A percentile compares a stretch with the other conserved stretches of the same genome.
phyloP scores from a whole-genome alignment of 768 basidiomycete species.

The Podaxis mareebaensis region DNA sequence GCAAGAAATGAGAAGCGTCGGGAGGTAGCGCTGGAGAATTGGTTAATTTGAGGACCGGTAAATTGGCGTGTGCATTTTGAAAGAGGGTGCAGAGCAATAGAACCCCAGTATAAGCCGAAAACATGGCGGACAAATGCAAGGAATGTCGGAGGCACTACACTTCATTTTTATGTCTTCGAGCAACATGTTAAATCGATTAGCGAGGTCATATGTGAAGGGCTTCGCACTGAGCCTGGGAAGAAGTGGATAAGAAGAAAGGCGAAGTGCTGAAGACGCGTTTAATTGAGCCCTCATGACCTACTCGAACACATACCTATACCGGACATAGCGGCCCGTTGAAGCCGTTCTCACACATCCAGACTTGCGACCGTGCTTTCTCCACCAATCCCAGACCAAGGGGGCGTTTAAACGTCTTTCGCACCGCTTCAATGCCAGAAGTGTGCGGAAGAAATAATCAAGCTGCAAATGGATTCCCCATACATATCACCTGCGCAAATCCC shows the following conservation, averaged over 20 bases:
- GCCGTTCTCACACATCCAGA: neutral
- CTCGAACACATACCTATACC: neutral
- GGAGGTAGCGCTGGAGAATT: conserved; percentile 39
- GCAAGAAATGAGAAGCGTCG: conserved; percentile 43
- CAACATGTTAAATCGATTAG: neutral
- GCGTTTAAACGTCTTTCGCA: neutral
- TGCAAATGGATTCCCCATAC: neutral
- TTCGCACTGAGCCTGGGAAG: conserved; percentile 7
- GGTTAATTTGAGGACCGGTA: conserved; percentile 11
- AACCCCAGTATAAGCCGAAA: neutral
- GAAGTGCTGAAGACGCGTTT: neutral
- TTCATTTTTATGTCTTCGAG: neutral
- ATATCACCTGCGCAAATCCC: too few relatives aligned
- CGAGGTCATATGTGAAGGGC: conserved; percentile 1
- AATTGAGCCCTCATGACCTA: conserved; percentile 4
- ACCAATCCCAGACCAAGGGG: neutral
- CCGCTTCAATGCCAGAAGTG: neutral
- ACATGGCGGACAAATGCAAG: neutral
- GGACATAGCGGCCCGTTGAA: neutral
- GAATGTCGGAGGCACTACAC: neutral
- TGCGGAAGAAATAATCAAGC: neutral
- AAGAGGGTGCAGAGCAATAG: neutral
- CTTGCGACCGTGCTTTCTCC: neutral
- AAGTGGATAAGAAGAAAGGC: neutral
- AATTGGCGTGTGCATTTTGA: neutral